Percentiles rank a stretch among this genome's conserved stretches.
These are phyloP conservation scores for Trametes maxima DNA, from an alignment of 768 basidiomycete species.

Conservation along the genomic window DNA sequence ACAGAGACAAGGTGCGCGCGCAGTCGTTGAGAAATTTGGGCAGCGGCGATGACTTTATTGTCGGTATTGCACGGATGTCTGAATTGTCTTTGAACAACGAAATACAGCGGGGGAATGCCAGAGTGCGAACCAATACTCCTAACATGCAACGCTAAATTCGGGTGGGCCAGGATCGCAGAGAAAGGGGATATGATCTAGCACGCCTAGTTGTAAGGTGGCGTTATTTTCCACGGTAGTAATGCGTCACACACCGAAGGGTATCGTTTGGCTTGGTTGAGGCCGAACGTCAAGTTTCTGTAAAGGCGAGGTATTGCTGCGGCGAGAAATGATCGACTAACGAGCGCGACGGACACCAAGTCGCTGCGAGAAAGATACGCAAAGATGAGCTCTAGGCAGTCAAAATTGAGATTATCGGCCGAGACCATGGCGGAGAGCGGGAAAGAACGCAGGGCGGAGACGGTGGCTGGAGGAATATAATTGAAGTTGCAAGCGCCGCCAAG, in stretches of 20 bases:
- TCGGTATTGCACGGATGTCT: constrained; percentile 57
- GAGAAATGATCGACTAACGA: constrained; percentile 67
- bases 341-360: constrained; percentile 62
- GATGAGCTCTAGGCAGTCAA: constrained; percentile 74
- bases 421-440: constrained; percentile 47
- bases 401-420: constrained; percentile 65
- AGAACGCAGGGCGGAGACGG: neutral
- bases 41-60: constrained; percentile 36
- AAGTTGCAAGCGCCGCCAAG: constrained; percentile 8
- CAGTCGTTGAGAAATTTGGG: constrained; percentile 55
- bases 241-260: constrained; percentile 48
- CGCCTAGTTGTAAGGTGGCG: neutral
- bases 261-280: constrained; percentile 56
- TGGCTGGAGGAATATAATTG: neutral
- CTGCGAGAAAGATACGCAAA: constrained; percentile 51
- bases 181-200: constrained; percentile 61
- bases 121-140: constrained; percentile 53
- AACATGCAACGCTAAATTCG: constrained; percentile 58
- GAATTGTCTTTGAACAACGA: constrained; percentile 6
- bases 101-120: neutral
- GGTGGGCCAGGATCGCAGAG: constrained; percentile 53
- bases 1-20: constrained; percentile 47
- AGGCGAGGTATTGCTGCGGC: constrained; percentile 64
- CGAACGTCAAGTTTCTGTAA: constrained; percentile 60
- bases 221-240: no score